A percentile compares a stretch with the other conserved stretches of the same genome.
phyloP scores from a whole-genome alignment of 495 filamentous ascomycete species.

The Darksidea phi region DNA sequence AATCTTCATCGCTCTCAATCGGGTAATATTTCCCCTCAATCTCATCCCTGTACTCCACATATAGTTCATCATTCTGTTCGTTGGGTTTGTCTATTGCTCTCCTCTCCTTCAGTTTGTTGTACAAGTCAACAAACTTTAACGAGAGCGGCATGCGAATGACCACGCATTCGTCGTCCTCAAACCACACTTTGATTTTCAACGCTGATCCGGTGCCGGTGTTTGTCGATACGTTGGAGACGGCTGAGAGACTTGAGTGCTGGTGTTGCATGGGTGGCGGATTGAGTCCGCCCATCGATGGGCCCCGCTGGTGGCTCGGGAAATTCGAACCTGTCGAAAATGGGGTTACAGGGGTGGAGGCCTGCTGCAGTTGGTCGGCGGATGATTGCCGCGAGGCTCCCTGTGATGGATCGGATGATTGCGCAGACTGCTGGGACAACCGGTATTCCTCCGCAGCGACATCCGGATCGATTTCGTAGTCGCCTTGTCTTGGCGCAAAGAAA shows the following conservation, averaged over 20 bases:
- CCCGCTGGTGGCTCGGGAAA: constrained; percentile 54
- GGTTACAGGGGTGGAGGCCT: constrained; percentile 23
- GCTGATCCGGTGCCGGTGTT: constrained; percentile 44
- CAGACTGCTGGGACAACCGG: constrained; percentile 33
- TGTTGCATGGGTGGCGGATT: constrained; percentile 30
- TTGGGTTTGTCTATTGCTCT: constrained; percentile 40
- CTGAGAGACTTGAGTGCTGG: constrained; percentile 50
- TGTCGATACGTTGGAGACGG: constrained; percentile 45
- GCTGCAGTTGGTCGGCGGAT: constrained; percentile 47
- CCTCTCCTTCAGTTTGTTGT: constrained; percentile 67
- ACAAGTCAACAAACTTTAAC: constrained; percentile 60
- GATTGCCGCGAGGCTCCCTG: constrained; percentile 67
- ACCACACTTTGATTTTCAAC: constrained; percentile 88
- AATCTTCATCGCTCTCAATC: constrained; percentile 73
- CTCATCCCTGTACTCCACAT: constrained; percentile 86
- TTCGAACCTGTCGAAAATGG: constrained; percentile 26
- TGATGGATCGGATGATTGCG: constrained; percentile 30
- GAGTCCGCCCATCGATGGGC: constrained; percentile 47
- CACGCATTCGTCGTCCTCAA: constrained; percentile 85
- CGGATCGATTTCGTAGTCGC: constrained; percentile 85
- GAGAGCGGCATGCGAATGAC: constrained; percentile 83
- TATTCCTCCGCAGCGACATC: constrained; percentile 38
- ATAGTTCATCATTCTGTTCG: constrained; percentile 58
- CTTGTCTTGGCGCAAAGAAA: constrained; percentile 84
- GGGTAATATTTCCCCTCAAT: constrained; percentile 68